Evolutionary conservation across 371 early-diverging fungal species (phyloP).

Genomic region (Basidiobolus meristosporus): DNA sequence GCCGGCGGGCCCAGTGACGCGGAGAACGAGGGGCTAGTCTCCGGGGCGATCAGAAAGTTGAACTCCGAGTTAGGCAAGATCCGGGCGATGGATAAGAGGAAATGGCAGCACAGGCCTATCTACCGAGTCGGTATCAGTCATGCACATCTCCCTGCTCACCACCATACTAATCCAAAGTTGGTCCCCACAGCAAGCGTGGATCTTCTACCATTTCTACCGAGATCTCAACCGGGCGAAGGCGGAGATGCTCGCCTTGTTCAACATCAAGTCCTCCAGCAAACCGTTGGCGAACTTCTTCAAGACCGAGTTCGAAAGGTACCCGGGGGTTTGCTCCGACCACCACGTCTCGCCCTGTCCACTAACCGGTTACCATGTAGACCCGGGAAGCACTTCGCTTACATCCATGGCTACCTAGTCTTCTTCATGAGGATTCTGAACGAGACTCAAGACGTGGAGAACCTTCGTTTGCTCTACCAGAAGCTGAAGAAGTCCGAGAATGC

Average conservation of each 20-base stretch:
- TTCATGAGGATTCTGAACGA: conserved; percentile 28
- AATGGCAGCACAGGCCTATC: conserved; percentile 41
- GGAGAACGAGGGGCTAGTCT: no score
- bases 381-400: conserved; percentile 48
- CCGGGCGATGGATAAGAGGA: conserved; percentile 25
- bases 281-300: conserved; percentile 42
- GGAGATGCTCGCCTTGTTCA: conserved; percentile 29
- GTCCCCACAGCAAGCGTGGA: conserved; percentile 50
- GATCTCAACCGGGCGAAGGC: conserved; percentile 31
- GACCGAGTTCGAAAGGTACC: conserved; percentile 45
- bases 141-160: no score
- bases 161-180: no score
- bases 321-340: no score
- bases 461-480: conserved; percentile 3
- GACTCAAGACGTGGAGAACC: conserved; percentile 25
- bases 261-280: conserved; percentile 23
- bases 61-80: conserved; percentile 16
- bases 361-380: no score
- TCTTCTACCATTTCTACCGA: conserved; percentile 24
- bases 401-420: conserved; percentile 35
- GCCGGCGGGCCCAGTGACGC: no score
- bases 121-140: conserved; percentile 22
- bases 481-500: no score
- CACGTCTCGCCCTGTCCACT: no score
- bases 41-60: no score